phyloP scores from a whole-genome alignment of 1,139 yeast species.

The Kodamaea sp. region DNA sequence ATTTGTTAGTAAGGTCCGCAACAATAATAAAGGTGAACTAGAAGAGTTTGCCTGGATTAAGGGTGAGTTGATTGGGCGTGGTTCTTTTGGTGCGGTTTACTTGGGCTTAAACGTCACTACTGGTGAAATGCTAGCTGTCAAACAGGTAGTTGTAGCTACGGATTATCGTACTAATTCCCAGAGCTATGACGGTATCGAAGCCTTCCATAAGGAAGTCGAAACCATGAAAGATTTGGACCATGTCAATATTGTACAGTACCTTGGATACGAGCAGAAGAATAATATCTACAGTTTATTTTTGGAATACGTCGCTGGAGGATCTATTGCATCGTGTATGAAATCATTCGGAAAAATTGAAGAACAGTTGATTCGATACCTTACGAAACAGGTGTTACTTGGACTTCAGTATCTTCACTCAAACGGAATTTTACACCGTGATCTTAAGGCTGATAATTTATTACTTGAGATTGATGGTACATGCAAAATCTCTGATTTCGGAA shows the following conservation, averaged over 20 bases:
- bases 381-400: slow-evolving; percentile 81
- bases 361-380: slow-evolving; percentile 66
- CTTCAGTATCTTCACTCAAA: slow-evolving; percentile 80
- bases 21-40: slow-evolving; percentile 60
- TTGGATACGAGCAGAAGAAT: slow-evolving; percentile 83
- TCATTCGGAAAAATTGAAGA: slow-evolving; percentile 88
- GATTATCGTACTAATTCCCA: slow-evolving; percentile 25
- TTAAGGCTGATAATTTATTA: slow-evolving; percentile 91
- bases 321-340: slow-evolving; percentile 84
- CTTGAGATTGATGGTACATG: slow-evolving; percentile 92
- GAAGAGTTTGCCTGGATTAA: slow-evolving; percentile 96
- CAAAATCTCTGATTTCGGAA: slow-evolving; percentile 96
- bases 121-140: slow-evolving; percentile 98
- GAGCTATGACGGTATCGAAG: slow-evolving; percentile 65
- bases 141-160: slow-evolving; percentile 78
- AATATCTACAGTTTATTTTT: slow-evolving; percentile 80
- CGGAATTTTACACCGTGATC: slow-evolving; percentile 91
- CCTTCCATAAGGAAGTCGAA: slow-evolving; percentile 87
- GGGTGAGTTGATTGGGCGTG: slow-evolving; percentile 95
- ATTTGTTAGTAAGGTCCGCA: slow-evolving; percentile 59
- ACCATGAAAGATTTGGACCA: slow-evolving; percentile 95
- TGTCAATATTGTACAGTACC: slow-evolving; percentile 88
- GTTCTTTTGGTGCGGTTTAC: slow-evolving; percentile 95
- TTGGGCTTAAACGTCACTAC: slow-evolving; percentile 93
- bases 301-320: slow-evolving; percentile 98